Conservation (phyloP, 2,329 filamentous ascomycete genomes). For the Colletotrichum euphorbiae region DNA sequence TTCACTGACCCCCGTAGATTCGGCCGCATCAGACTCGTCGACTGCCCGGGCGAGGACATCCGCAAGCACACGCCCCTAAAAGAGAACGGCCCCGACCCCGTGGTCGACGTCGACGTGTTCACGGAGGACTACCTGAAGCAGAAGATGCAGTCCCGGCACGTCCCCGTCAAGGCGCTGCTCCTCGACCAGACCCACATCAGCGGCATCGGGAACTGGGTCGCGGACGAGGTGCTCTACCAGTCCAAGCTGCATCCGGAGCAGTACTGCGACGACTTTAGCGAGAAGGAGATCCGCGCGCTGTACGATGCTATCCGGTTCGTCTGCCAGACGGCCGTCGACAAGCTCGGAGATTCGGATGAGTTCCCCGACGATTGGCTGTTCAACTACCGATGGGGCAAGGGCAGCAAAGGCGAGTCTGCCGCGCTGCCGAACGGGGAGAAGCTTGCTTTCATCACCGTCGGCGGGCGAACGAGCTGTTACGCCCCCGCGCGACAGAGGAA, state of each 20-base stretch:
- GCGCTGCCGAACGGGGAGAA: constrained; percentile 85
- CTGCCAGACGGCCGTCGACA: constrained; percentile 81
- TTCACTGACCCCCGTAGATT: constrained; percentile 88
- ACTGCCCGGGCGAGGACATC: constrained; percentile 82
- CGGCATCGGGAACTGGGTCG: constrained; percentile 97
- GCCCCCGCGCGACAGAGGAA: constrained; percentile 91
- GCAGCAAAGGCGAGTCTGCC: constrained; percentile 76
- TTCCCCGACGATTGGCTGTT: constrained; percentile 93
- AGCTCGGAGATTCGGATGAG: constrained; percentile 82
- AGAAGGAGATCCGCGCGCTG: constrained; percentile 77
- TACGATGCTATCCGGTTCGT: constrained; percentile 82
- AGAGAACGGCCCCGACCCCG: constrained; percentile 94
- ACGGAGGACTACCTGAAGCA: constrained; percentile 79
- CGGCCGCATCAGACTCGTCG: constrained; percentile 81
- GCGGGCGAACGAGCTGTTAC: constrained; percentile 90
- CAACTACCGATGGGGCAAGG: constrained; percentile 89
- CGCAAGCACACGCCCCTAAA: constrained; percentile 81
- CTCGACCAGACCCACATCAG: constrained; percentile 90
- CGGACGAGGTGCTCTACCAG: constrained; percentile 92
- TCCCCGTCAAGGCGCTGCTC: constrained; percentile 89
- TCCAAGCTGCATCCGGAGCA: constrained; percentile 92
- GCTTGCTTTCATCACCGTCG: constrained; percentile 88
- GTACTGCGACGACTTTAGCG: constrained; percentile 84
- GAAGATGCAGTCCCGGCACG: constrained; percentile 79
- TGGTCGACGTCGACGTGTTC: constrained; percentile 81